Conservation (phyloP, 345 rosid genomes). For the Odontarrhena argentea region DNA sequence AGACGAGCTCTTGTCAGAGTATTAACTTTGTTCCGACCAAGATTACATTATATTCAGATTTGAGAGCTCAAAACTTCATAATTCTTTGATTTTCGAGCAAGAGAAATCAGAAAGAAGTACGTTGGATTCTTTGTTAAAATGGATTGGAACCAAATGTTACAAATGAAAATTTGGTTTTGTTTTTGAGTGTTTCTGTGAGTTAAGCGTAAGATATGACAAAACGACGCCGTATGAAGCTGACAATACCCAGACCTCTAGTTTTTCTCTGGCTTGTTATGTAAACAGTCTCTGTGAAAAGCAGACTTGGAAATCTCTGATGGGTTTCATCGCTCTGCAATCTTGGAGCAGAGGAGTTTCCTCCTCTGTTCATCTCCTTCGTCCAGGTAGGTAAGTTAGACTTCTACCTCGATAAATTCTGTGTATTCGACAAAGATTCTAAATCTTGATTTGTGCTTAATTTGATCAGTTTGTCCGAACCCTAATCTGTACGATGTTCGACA, state of each 20-base stretch:
- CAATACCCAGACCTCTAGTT: conserved; percentile 30
- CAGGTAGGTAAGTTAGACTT: conserved; percentile 44
- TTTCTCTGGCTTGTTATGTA: background rate
- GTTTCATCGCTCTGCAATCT: conserved; percentile 35
- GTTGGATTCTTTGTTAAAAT: too few species aligned
- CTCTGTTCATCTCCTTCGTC: conserved; percentile 32
- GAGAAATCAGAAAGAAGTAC: background rate
- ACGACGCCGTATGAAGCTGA: conserved; percentile 30
- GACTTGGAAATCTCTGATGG: conserved; percentile 26
- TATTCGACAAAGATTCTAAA: conserved; percentile 10
- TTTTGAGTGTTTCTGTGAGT: background rate
- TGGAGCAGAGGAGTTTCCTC: conserved; percentile 38
- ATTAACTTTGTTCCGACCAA: conserved; percentile 8
- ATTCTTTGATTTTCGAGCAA: background rate
- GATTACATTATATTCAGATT: conserved; percentile 13
- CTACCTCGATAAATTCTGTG: conserved; percentile 19
- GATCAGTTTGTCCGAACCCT: conserved; percentile 9
- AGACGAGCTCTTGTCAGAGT: background rate
- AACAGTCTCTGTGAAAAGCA: conserved; percentile 16
- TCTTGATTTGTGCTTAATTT: conserved; percentile 8
- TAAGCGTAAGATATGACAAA: background rate
- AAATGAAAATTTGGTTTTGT: background rate
- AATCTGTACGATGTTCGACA: conserved; percentile 12
- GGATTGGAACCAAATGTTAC: too few species aligned
- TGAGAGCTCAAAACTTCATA: conserved; percentile 4